Evolutionary conservation across 345 rosid species (phyloP), one percentile per base, ranked within the genome.

Genomic region (Linum usitatissimum): DNA sequence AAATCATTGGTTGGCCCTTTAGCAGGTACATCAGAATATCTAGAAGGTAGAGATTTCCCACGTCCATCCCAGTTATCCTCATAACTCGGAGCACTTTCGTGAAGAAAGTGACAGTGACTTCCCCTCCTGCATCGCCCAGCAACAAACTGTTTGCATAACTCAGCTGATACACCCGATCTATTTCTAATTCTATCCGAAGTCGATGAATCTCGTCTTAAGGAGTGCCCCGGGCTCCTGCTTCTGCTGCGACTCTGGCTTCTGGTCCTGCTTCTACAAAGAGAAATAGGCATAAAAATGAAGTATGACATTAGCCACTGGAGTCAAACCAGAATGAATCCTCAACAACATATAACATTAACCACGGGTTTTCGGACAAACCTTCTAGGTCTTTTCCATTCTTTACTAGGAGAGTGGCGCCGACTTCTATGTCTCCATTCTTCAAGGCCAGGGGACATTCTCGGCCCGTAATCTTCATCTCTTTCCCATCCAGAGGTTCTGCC

Each of bases 51-150:
- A 57, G 76, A 65, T 74, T 80, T 83, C 67, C 81, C 73, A 31
- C 61, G 70, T 70, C 80, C 71, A 56, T 81, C 92, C 86, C 83
- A 76, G 58, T 67, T 78, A 68, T 79, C 82, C 63, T 74, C 84
- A 30, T 70, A 64, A 58, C 67, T 68, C 63, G 79, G 77, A 63
- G 64, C 64, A 71, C 72, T 76, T 65, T 81, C 80, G 69, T 84
- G 90, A 64, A 76, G 72, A 73, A 84, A 79, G 7, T 67, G 78
- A 62, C 87, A 82, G 64, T 78, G 86, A 69, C 61, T 77, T 57
- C 88, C 86, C 70, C 84, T 84, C 73, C 81, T 76, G 80, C 93
- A 87, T 76, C 90, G 82, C 60, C 93, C 93, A 76, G 73, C 58
- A 51, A 72, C 59, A 74, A 81, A 89, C 6, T 83, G 93, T 70